Conservation (phyloP, 2,329 filamentous ascomycete species). For the Exophiala viscosa region DNA sequence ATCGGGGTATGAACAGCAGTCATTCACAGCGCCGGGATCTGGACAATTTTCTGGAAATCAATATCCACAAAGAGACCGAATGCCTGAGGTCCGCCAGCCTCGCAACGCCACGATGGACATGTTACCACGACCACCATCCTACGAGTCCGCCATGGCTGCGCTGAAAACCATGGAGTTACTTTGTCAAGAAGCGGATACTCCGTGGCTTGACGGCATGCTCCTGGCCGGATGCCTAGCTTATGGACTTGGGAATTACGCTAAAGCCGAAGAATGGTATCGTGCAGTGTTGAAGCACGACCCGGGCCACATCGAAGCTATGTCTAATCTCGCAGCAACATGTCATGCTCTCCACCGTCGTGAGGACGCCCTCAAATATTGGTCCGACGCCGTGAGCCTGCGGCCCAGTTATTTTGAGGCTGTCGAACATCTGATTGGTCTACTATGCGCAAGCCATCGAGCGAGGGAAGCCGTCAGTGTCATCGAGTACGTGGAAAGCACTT, state of each 20-base stretch:
- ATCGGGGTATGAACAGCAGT: not conserved
- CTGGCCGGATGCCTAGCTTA: slow-evolving; percentile 89
- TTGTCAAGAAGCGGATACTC: slow-evolving; percentile 76
- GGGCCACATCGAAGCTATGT: slow-evolving; percentile 83
- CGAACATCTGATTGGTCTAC: slow-evolving; percentile 83
- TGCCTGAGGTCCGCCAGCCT: slow-evolving; percentile 1
- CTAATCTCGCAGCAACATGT: slow-evolving; percentile 85
- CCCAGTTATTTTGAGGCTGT: slow-evolving; percentile 92
- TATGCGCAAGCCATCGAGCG: slow-evolving; percentile 76
- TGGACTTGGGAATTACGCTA: slow-evolving; percentile 77
- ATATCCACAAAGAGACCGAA: slow-evolving; percentile 7
- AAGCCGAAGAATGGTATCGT: slow-evolving; percentile 53
- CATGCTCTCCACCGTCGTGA: slow-evolving; percentile 76
- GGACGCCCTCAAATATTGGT: slow-evolving; percentile 84
- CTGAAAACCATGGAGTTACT: slow-evolving; percentile 69
- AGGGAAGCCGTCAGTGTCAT: slow-evolving; percentile 86
- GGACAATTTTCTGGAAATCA: not conserved
- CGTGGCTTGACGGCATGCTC: slow-evolving; percentile 90
- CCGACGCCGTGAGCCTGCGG: slow-evolving; percentile 73
- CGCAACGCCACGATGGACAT: not conserved
- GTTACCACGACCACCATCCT: slow-evolving; percentile 8
- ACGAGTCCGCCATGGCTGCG: slow-evolving; percentile 55
- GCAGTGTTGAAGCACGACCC: slow-evolving; percentile 57
- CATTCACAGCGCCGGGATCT: not conserved
- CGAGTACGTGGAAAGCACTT: slow-evolving; percentile 71